Percentiles rank a stretch among this genome's conserved stretches.
These are phyloP conservation scores for Eimeria sp. DNA, from an alignment of 169 alveolate species.

Conservation along the genomic window DNA sequence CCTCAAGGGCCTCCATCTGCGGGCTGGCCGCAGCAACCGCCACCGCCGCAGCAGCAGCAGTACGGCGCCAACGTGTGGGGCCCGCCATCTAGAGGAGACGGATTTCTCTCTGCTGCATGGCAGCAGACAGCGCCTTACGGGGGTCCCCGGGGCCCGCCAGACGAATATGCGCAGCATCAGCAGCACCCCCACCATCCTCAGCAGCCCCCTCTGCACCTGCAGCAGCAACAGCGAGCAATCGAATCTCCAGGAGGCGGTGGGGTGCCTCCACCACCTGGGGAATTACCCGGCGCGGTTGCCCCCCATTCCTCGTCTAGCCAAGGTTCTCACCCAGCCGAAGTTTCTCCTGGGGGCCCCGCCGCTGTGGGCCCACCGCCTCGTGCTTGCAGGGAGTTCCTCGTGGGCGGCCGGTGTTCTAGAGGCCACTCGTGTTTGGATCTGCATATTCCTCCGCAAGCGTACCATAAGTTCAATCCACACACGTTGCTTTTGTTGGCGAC, in stretches of 20 bases:
- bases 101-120: constrained; percentile 15
- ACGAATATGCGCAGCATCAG: constrained; percentile 31
- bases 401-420: constrained; percentile 68
- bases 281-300: neutral
- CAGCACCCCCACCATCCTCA: constrained; percentile 32
- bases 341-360: constrained; percentile 13
- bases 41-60: constrained; percentile 56
- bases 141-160: constrained; percentile 61
- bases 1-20: constrained; percentile 24
- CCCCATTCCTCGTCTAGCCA: neutral
- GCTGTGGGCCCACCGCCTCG: constrained; percentile 77
- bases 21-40: constrained; percentile 24
- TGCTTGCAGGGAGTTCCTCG: constrained; percentile 66
- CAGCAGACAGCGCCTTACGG: constrained; percentile 21
- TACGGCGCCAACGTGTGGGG: constrained; percentile 35
- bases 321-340: constrained; percentile 5
- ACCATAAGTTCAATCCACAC: constrained; percentile 69
- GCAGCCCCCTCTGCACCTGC: constrained; percentile 40
- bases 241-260: constrained; percentile 5
- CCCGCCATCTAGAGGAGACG: neutral
- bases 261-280: constrained; percentile 35
- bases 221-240: constrained; percentile 41
- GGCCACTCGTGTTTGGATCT: constrained; percentile 57
- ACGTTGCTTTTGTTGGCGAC: constrained; percentile 46
- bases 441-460: constrained; percentile 62